Evolutionary conservation across 495 filamentous ascomycete genomes (phyloP), one percentile per base, ranked within the genome.

Genomic region (Amphirosellinia nigrospora): DNA sequence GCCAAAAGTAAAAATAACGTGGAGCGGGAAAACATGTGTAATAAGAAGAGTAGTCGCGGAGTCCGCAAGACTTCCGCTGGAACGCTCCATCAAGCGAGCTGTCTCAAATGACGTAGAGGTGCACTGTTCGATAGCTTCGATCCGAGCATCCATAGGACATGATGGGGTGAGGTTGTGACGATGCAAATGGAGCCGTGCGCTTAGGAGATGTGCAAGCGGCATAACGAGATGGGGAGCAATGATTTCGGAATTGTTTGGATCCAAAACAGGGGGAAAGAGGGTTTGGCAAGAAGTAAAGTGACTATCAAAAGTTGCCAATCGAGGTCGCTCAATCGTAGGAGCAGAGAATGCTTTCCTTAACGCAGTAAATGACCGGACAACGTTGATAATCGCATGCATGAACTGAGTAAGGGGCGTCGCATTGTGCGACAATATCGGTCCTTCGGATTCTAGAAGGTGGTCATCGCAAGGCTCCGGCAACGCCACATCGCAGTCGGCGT

Each of bases 1-100:
- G 88, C 88, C 66, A 95, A 89, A 26, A 93, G 86, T 11, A 97
- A 83, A 70, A 98, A 89, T 1, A 99, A 84, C 9, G 90, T 87
- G 74, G 92, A 97, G 38, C 96, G 92, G 92, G 91, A 95, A 98
- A 64, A 97, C 84, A 75, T 99, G 96, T 4, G 90, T 91, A 71
- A 93, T 92, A 11, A 96, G 84, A 10, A 86, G 78, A 8, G 80
- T 74, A 1, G 83, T 84, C 16, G 84, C 82, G 13, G 80, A 78
- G 60, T 84, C 78, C 58, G 79, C 76, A 2, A 86, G 78, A 32
- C 76, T 73, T 4, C 78, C 67, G 15, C 76, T 88, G 21, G 86
- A 88, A 15, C 95, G 89, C 19, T 87, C 84, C 38, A 98, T 86
- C 10, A 95, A 85, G 45, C 86, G 83, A 2, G 90, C 90, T 0